Percentiles rank a stretch among this genome's conserved stretches.
phyloP scores from a whole-genome alignment of 225 moss, liverwort and hornwort species.

The Thuidium tamariscinum region DNA sequence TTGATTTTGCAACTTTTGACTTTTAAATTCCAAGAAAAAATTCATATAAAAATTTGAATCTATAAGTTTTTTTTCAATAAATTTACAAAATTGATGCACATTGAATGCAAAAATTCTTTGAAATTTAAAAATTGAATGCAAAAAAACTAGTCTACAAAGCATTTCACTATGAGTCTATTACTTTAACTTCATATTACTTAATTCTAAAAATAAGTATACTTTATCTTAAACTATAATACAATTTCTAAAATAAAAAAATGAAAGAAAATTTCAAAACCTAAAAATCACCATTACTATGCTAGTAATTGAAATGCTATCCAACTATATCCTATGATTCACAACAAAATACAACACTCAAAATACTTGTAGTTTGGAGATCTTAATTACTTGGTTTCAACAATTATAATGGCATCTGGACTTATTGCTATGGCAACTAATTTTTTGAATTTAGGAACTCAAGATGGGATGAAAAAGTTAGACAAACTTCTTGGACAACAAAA shows the following conservation, averaged over 20 bases:
- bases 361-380: not conserved
- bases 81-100: not conserved
- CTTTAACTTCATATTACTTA: not conserved
- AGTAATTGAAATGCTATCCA: not conserved
- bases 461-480: constrained; percentile 14
- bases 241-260: not conserved
- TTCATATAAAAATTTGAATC: not conserved
- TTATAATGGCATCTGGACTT: not conserved
- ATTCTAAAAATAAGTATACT: fast-evolving
- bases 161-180: not conserved
- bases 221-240: not conserved
- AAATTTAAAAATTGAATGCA: not conserved
- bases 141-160: not conserved
- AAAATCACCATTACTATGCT: too few species aligned
- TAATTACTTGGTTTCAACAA: not conserved
- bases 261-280: not conserved
- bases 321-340: too few species aligned
- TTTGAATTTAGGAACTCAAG: constrained; percentile 3
- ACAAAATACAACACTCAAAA: not conserved
- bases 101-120: fast-evolving
- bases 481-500: constrained; percentile 6
- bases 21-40: not conserved
- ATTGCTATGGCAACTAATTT: constrained; percentile 13
- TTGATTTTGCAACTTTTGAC: not conserved
- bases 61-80: too few species aligned